Evolutionary conservation across 2,329 filamentous ascomycete genomes (phyloP).

Genomic region (Incumbomyces delicatus): DNA sequence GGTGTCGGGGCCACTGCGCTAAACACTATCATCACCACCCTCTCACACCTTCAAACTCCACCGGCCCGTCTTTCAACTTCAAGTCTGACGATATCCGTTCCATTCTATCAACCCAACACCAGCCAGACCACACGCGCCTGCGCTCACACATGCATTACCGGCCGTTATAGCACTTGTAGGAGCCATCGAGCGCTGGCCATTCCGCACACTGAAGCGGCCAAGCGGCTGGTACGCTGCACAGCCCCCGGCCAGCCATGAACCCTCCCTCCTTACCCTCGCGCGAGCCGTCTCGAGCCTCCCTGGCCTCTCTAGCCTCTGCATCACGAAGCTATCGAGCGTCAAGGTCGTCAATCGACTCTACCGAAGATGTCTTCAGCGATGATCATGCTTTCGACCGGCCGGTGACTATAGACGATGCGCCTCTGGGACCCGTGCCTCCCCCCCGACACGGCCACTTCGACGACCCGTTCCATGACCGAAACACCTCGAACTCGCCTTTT

Average conservation of each 20-base stretch:
- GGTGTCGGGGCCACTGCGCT: background rate
- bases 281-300: background rate
- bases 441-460: slow-evolving; percentile 26
- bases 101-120: background rate
- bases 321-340: slow-evolving; percentile 7
- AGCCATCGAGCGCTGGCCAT: too few relatives aligned
- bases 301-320: background rate
- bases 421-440: slow-evolving; percentile 1
- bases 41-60: background rate
- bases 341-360: slow-evolving; percentile 16
- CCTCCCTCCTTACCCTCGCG: slow-evolving; percentile 1
- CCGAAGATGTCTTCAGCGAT: slow-evolving; percentile 40
- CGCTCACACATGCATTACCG: too few relatives aligned
- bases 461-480: slow-evolving; percentile 25
- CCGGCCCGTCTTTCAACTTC: background rate
- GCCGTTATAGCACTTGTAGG: too few relatives aligned
- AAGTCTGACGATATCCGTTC: background rate
- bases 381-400: slow-evolving; percentile 36
- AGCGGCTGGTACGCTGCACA: slow-evolving; percentile 5
- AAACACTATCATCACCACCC: background rate
- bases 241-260: slow-evolving; percentile 1
- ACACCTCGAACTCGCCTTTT: slow-evolving; percentile 19
- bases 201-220: background rate
- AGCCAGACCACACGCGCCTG: background rate
- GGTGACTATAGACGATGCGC: slow-evolving; percentile 25